These are phyloP conservation scores for Phoenix roebelenii DNA, from an alignment of 176 grass and related monocot genomes.

Conservation along the genomic window DNA sequence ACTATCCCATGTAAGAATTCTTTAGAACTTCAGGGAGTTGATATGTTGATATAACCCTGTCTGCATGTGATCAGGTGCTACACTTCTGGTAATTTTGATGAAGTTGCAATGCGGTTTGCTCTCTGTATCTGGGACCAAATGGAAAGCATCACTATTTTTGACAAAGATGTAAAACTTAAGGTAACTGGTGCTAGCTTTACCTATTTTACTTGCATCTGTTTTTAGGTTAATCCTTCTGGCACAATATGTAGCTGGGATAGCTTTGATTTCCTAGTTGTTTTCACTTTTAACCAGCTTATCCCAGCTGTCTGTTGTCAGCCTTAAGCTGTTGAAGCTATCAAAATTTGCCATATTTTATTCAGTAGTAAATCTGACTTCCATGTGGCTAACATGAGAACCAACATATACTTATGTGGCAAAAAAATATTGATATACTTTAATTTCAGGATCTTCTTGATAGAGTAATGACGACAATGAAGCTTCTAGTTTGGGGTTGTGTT, in stretches of 20 bases:
- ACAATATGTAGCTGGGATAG: too few relatives aligned
- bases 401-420: constrained; percentile 26
- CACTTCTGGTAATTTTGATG: constrained; percentile 35
- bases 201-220: too few relatives aligned
- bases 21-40: too few relatives aligned
- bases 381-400: too few relatives aligned
- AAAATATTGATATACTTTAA: constrained; percentile 5
- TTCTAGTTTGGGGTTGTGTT: constrained; percentile 55
- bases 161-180: constrained; percentile 15
- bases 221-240: too few relatives aligned
- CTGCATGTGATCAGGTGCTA: constrained; percentile 38
- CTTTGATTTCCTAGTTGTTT: too few relatives aligned
- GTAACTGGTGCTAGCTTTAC: not conserved
- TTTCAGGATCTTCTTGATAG: constrained; percentile 66
- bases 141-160: constrained; percentile 28
- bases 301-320: too few relatives aligned
- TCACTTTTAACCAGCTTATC: too few relatives aligned
- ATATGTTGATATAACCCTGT: constrained; percentile 2
- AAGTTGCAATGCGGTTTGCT: constrained; percentile 51
- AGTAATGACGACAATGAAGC: constrained; percentile 70
- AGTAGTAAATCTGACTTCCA: too few relatives aligned
- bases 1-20: too few relatives aligned
- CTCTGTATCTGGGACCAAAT: constrained; percentile 59
- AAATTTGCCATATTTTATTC: too few relatives aligned
- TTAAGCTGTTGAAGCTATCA: too few relatives aligned